Base-by-base conservation (phyloP, 1,139 yeast species). In the Eremothecium sinecaudum region DNA sequence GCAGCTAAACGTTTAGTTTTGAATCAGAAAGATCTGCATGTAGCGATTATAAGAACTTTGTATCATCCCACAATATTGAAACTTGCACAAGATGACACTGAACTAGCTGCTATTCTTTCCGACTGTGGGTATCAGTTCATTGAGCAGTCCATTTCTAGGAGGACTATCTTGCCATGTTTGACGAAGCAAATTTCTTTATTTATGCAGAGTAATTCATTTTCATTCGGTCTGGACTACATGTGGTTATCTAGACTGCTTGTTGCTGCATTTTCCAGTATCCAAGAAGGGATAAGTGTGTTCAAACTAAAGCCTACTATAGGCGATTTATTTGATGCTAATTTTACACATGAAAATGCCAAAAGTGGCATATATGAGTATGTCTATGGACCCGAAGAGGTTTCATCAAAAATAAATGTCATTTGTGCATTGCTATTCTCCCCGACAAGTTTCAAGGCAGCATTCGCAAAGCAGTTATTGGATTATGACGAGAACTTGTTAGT, bases 151-250 rank as follows among this genome's bases (percentile, higher is more conserved):
- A 65, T 57, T 35, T 77, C 82, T 0, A 71, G 95, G 56, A 71
- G 93, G 45, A 67, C 81, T 9, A 59, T 86, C 10, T 59, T 83
- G 18, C 90, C 94, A 0, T 49, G 67, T 1, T 54, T 84, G 16
- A 64, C 80, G 3, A 53, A 52, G 19, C 49, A 59, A 14, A 37
- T 63, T 2, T 39, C 46, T 1, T 36, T 56, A 18, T 51, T 51
- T 31, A 34, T 49, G 5, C 32, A 37, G 31, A 43, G 53, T 0
- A 44, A 43, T 0, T 69, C 75, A 43, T 16, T 32, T 3, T 16
- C 27, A 2, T 15, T 28, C 2, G 22, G 24, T 12, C 9, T 7
- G 3, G 71, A 65, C 27, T 53, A 66, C 9, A 27, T 39, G 0
- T 81, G 92, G 83, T 43, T 80, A 1, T 64, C 71, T 2, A 63